Percentiles rank a stretch among this genome's conserved stretches.
Evolutionary conservation across 1,139 yeast species (phyloP).

Genomic region (Saccharomyces uvarum): DNA sequence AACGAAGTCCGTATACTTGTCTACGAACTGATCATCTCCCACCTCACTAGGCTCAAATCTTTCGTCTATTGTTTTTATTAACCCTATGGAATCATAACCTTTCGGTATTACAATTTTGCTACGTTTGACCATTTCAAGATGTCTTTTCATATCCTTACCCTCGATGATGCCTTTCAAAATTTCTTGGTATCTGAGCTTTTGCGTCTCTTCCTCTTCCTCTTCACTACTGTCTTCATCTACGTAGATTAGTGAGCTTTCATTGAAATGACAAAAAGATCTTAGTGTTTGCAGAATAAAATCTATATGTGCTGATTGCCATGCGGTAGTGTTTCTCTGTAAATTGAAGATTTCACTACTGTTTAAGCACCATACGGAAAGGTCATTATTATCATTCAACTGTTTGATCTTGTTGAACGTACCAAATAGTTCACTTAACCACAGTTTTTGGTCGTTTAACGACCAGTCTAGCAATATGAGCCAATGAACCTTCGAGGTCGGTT

Average conservation of each 20-base stretch:
- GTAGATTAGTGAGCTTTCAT: constrained; percentile 13
- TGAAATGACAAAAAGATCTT: constrained; percentile 14
- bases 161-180: constrained; percentile 9
- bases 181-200: background rate
- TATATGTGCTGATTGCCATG: constrained; percentile 19
- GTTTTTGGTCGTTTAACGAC: constrained; percentile 12
- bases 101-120: constrained; percentile 41
- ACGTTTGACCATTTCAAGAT: constrained; percentile 27
- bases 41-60: constrained; percentile 12
- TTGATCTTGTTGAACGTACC: constrained; percentile 4
- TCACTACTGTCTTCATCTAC: constrained; percentile 6
- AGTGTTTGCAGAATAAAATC: constrained; percentile 20
- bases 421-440: constrained; percentile 15
- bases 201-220: background rate
- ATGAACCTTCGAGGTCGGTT: constrained; percentile 3
- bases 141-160: constrained; percentile 1
- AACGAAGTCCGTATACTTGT: background rate
- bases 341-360: constrained; percentile 14
- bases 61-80: constrained; percentile 41
- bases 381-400: constrained; percentile 5
- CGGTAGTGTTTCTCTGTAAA: constrained; percentile 14
- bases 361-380: constrained; percentile 9
- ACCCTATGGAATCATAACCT: constrained; percentile 46
- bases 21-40: background rate
- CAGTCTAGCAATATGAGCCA: constrained; percentile 21